Evolutionary conservation across 306 rosid genomes (phyloP).

Genomic region (Rosa multiflora): DNA sequence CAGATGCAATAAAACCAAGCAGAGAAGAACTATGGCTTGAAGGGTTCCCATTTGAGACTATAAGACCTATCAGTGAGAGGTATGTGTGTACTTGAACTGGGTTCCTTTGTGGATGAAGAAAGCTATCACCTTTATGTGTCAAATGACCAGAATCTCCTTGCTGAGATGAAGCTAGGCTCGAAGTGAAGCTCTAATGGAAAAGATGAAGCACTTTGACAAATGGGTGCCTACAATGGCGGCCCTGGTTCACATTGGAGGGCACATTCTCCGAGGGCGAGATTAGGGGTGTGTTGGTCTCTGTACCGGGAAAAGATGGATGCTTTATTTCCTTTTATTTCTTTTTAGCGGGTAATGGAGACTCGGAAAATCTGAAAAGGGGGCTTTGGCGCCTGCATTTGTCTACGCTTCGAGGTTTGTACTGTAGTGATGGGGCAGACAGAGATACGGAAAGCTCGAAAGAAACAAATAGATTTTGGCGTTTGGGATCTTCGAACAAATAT

Average conservation of each 20-base stretch:
- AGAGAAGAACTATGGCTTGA: slow-evolving; percentile 43
- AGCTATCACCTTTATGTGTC: slow-evolving; percentile 17
- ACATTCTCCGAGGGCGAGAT: slow-evolving; percentile 44
- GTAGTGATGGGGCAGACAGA: slow-evolving; percentile 55
- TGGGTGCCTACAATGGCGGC: slow-evolving; percentile 9
- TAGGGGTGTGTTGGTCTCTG: slow-evolving; percentile 36
- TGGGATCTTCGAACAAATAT: slow-evolving; percentile 25
- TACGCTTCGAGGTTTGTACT: slow-evolving; percentile 27
- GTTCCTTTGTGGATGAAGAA: slow-evolving; percentile 34
- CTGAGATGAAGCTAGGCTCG: slow-evolving; percentile 23
- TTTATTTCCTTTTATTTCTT: slow-evolving; percentile 39
- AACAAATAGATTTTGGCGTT: neutral
- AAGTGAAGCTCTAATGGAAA: slow-evolving; percentile 16
- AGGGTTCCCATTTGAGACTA: slow-evolving; percentile 62
- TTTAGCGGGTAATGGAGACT: slow-evolving; percentile 38
- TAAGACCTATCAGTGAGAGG: slow-evolving; percentile 21
- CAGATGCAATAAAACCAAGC: slow-evolving; percentile 45
- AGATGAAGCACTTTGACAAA: slow-evolving; percentile 39
- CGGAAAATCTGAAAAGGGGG: slow-evolving; percentile 17
- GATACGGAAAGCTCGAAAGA: slow-evolving; percentile 34
- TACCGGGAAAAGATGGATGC: slow-evolving; percentile 25
- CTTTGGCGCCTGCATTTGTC: slow-evolving; percentile 36
- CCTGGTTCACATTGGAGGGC: slow-evolving; percentile 52
- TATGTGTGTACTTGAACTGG: slow-evolving; percentile 21
- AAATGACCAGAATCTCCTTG: slow-evolving; percentile 35